Conservation (phyloP, 495 filamentous ascomycete species). For the Xanthoparmelia taractica region DNA sequence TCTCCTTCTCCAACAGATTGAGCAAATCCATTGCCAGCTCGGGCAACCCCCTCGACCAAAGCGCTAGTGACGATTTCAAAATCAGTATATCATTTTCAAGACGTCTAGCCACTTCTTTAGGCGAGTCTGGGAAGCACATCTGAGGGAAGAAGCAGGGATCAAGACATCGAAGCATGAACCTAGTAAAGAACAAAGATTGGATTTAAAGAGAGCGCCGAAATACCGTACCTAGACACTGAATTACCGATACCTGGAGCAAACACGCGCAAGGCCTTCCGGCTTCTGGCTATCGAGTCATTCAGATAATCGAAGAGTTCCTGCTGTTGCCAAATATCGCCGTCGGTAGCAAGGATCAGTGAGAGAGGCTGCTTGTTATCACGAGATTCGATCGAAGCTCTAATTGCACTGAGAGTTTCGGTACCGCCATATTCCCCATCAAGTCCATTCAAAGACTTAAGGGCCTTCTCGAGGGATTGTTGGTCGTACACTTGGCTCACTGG, state of each 20-base stretch:
- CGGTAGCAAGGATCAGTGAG: constrained; percentile 62
- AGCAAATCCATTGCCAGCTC: constrained; percentile 59
- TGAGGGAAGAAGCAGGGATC: too few species aligned
- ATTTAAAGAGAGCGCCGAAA: neutral
- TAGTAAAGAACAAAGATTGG: neutral
- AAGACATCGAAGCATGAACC: too few species aligned
- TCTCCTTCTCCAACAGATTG: constrained; percentile 53
- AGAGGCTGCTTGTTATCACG: constrained; percentile 46
- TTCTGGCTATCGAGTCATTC: constrained; percentile 39
- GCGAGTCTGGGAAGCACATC: too few species aligned
- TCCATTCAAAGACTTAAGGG: constrained; percentile 40
- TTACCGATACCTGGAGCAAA: constrained; percentile 61
- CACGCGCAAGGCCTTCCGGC: constrained; percentile 48
- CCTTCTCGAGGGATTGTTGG: constrained; percentile 41
- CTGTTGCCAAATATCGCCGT: constrained; percentile 61
- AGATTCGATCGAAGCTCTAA: constrained; percentile 45
- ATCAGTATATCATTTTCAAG: too few species aligned
- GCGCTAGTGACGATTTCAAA: constrained; percentile 32
- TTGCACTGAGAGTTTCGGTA: constrained; percentile 54
- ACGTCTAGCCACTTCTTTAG: too few species aligned
- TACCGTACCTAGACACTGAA: constrained; percentile 37
- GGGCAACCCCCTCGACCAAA: constrained; percentile 59
- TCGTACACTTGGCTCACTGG: constrained; percentile 47
- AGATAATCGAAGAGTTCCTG: constrained; percentile 48
- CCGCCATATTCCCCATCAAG: constrained; percentile 54